phyloP scores from a whole-genome alignment of 2,329 filamentous ascomycete genomes.

The Zymoseptoria tritici region DNA sequence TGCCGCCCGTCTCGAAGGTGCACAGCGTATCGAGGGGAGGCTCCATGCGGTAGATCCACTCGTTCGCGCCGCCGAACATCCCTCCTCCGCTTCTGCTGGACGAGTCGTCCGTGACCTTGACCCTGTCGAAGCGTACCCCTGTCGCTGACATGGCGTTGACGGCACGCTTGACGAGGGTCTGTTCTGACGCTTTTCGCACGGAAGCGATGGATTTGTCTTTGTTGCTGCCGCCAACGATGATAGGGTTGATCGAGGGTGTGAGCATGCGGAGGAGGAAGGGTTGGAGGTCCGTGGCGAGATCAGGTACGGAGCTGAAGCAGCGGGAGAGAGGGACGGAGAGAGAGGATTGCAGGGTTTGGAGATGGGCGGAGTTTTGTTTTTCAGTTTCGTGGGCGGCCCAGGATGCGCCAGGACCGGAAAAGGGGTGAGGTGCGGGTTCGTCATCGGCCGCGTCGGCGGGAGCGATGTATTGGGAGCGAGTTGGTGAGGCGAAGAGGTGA shows the following conservation, averaged over 20 bases:
- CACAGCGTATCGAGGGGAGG: constrained; percentile 77
- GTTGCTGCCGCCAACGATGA: constrained; percentile 58
- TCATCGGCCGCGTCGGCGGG: constrained; percentile 34
- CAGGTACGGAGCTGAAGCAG: constrained; percentile 69
- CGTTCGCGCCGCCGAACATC: constrained; percentile 12
- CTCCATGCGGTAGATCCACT: constrained; percentile 88
- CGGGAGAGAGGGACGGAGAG: constrained; percentile 66
- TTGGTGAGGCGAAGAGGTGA: constrained; percentile 73
- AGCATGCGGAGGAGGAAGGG: constrained; percentile 80
- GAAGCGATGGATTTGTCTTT: constrained; percentile 51
- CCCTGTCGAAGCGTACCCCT: constrained; percentile 72
- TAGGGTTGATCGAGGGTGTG: constrained; percentile 82
- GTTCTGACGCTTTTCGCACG: constrained; percentile 80
- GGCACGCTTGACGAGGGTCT: constrained; percentile 68
- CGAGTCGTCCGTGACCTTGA: constrained; percentile 58
- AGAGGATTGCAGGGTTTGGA: constrained; percentile 65
- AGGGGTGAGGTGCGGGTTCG: constrained; percentile 49
- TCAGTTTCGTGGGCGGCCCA: constrained; percentile 72
- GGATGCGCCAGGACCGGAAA: constrained; percentile 73
- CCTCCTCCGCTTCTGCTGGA: constrained; percentile 30
- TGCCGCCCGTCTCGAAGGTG: constrained; percentile 61
- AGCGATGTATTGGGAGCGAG: constrained; percentile 39
- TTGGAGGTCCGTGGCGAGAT: constrained; percentile 72
- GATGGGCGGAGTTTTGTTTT: constrained; percentile 67
- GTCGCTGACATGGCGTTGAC: constrained; percentile 77